These are phyloP conservation scores for Cryphonectria nitschkei DNA, from an alignment of 2,329 filamentous ascomycete species.

Conservation along the genomic window DNA sequence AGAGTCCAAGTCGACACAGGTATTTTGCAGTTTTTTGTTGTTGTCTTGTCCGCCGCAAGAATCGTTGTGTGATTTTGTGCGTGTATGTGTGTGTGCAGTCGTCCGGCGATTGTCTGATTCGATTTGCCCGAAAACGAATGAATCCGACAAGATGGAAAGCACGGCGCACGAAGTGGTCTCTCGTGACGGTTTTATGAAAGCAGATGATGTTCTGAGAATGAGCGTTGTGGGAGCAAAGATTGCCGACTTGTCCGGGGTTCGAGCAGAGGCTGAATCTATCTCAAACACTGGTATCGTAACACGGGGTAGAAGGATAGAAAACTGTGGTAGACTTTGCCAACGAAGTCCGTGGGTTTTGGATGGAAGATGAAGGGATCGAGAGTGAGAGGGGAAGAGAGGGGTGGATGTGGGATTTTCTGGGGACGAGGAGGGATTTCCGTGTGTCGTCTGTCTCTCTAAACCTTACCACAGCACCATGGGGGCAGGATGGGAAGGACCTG, in stretches of 20 bases:
- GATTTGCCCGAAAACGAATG: constrained; percentile 29
- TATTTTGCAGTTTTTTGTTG: not conserved
- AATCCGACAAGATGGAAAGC: constrained; percentile 10
- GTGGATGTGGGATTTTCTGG: constrained; percentile 12
- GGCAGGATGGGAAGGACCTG: not conserved
- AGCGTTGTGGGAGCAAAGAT: constrained; percentile 32
- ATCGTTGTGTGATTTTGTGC: not conserved
- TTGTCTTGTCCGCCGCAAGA: not conserved
- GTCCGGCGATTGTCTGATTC: constrained; percentile 26
- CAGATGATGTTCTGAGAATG: constrained; percentile 30
- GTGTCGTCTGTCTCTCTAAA: constrained; percentile 2
- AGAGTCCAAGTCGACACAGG: not conserved
- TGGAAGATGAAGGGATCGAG: constrained; percentile 24
- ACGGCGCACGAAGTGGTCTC: constrained; percentile 20
- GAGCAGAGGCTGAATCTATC: constrained; percentile 20
- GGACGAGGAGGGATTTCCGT: constrained; percentile 21
- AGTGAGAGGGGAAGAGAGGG: constrained; percentile 28
- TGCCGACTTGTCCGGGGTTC: constrained; percentile 36
- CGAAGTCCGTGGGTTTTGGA: constrained; percentile 48
- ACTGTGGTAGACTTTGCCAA: constrained; percentile 56
- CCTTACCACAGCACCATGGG: too few relatives aligned
- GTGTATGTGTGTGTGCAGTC: constrained; percentile 1
- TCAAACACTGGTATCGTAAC: constrained; percentile 30
- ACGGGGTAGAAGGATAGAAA: constrained; percentile 27
- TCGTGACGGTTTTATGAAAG: constrained; percentile 17